phyloP scores from a whole-genome alignment of 352 stramenopile species.

The Globisporangium emineosum region DNA sequence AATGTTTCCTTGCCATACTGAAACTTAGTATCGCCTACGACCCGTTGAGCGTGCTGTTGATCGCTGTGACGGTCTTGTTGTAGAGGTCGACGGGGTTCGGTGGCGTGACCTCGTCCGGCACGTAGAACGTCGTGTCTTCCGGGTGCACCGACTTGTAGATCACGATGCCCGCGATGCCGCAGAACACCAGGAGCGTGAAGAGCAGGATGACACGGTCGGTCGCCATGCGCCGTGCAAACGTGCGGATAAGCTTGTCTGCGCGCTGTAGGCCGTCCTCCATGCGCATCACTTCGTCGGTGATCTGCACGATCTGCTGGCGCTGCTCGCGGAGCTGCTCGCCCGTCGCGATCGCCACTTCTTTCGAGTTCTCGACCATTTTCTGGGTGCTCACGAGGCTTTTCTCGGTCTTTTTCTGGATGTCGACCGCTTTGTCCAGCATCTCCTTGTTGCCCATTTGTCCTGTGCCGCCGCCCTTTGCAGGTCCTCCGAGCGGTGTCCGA shows the following conservation, averaged over 20 bases:
- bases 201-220: constrained; percentile 82
- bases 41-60: constrained; percentile 52
- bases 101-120: constrained; percentile 81
- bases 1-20: no score
- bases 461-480: constrained; percentile 18
- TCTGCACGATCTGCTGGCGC: constrained; percentile 83
- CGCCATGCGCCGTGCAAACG: constrained; percentile 78
- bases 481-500: constrained; percentile 30
- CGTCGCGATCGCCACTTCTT: constrained; percentile 75
- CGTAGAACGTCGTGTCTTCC: constrained; percentile 76
- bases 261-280: constrained; percentile 78
- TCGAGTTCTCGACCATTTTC: constrained; percentile 85
- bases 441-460: constrained; percentile 60
- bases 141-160: constrained; percentile 82
- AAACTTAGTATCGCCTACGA: constrained; percentile 6
- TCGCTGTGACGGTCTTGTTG: constrained; percentile 66
- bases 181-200: constrained; percentile 77
- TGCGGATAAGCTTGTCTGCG: constrained; percentile 80
- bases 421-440: constrained; percentile 65
- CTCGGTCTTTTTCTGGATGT: constrained; percentile 87
- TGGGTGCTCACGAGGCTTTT: constrained; percentile 80
- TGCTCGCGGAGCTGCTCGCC: constrained; percentile 77
- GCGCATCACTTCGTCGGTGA: constrained; percentile 86
- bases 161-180: constrained; percentile 76
- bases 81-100: constrained; percentile 71